Base-by-base conservation (phyloP, 345 rosid species). In the Cochlearia excelsa region DNA sequence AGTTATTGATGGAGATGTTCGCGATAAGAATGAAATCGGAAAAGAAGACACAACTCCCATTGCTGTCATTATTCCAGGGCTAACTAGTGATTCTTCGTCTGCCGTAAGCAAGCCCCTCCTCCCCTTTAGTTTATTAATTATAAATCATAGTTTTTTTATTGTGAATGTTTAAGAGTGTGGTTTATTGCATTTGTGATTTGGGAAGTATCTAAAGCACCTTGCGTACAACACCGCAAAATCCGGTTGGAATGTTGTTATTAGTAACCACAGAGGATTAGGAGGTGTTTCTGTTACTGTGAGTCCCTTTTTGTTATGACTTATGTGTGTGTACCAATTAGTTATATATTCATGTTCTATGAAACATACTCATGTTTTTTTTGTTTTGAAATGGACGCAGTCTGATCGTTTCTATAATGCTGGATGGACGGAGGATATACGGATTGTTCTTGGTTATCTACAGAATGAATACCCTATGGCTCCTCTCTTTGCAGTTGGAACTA, bases 371-470 rank as follows among this genome's bases (percentile, higher is more conserved):
- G n/a, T 65, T 61, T 34, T 26, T 58, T 31, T 30, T 55, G 37
- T 34, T 40, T 30, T 50, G 46, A 3, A 54, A 46, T 5, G 3
- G 29, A 47, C 75, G 75, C 86, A 91, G 98, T 85, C 98, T 1
- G 98, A 88, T 78, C 79, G 86, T 75, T 86, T 91, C 63, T 91
- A 88, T 69, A 86, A 88, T 77, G 96, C 96, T 67, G 98, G 96
- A 45, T 86, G 88, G 84, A 91, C 98, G 9, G 95, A 82, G 74
- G 98, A 91, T 73, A 8, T 75, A 5, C 63, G 95, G 11, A 77
- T 48, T 9, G 83, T 88, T 57, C 48, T 84, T 57, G 67, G 57
- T 51, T 70, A 79, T 77, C 88, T 91, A 60, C 92, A 86, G 42
- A 48, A 59, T 1, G 65, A 81, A 11, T 82, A 82, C 61, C 86